Evolutionary conservation across 2,329 filamentous ascomycete species (phyloP).

Genomic region (Aschersonia sp.): DNA sequence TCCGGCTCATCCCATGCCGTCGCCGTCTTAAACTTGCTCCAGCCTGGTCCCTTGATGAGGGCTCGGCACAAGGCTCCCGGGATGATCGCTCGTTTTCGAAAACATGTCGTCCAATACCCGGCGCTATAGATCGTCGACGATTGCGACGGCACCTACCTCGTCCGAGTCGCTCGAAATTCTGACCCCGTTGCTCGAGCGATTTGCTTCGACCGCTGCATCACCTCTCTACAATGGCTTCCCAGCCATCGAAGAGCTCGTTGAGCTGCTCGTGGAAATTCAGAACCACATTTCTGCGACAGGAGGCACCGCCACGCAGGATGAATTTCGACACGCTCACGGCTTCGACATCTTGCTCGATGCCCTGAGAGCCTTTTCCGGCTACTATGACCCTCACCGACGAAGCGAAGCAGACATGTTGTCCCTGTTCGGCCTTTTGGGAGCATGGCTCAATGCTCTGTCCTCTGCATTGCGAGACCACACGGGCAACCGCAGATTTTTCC

Average conservation of each 20-base stretch:
- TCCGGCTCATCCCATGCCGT: too few relatives aligned
- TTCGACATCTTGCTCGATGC: conserved; percentile 62
- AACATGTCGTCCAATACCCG: conserved; percentile 38
- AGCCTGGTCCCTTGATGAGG: too few relatives aligned
- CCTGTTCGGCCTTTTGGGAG: conserved; percentile 56
- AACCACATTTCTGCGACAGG: conserved; percentile 41
- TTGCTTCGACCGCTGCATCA: conserved; percentile 20
- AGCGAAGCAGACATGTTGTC: conserved; percentile 46
- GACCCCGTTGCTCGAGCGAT: conserved; percentile 35
- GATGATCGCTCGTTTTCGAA: background rate
- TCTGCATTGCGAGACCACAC: conserved; percentile 64
- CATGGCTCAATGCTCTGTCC: conserved; percentile 59
- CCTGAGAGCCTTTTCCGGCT: conserved; percentile 57
- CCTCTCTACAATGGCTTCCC: conserved; percentile 28
- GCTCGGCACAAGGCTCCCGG: background rate
- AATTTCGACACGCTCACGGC: conserved; percentile 68
- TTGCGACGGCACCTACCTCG: conserved; percentile 39
- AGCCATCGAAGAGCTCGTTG: conserved; percentile 31
- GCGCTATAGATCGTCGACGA: conserved; percentile 51
- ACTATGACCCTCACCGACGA: conserved; percentile 55
- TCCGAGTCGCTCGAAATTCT: conserved; percentile 49
- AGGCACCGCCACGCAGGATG: conserved; percentile 49
- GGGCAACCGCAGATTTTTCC: conserved; percentile 82
- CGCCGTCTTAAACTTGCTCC: too few relatives aligned
- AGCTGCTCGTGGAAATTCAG: conserved; percentile 49